Base-by-base conservation (phyloP, 202 grass and related monocot species). In the Schoenoplectus tabernaemontani region DNA sequence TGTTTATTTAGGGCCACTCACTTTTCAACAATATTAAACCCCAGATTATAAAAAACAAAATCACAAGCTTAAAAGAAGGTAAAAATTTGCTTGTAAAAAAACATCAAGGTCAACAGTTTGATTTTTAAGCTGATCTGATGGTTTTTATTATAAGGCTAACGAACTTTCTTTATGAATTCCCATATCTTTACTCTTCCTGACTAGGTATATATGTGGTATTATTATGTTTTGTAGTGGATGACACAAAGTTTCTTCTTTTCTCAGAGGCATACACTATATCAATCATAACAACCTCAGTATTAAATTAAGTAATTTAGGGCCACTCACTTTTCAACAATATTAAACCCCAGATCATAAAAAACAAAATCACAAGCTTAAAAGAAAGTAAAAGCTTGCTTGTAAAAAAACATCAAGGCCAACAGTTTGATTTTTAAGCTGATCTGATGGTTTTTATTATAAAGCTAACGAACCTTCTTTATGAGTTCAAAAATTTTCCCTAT, bases 241-340 rank as follows among this genome's bases (percentile, higher is more conserved):
- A 7, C 48, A 44, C 24, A 39, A 56, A 7, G 1, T 3, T 33
- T 50, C 20, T 26, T 74, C 9, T 8, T 36, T 74, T 54, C 47
- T 30, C 43, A 79, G 59, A 4, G 34, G 12, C 44, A 15, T 42
- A 23, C 51, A 2, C 30, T 4, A 42, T 78, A 54, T 53, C 56
- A 87, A 54, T 69, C 22, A 68, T 48, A 54, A 63, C 59, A 72
- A 53, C 46, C 24, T 54, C 28, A 75, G 70, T 34, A 16, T 75
- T 54, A 19, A 66, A 16, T 38, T 0, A 69, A 79, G 41, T n/a
- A n/a, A 30, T 30, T 72, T 9, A 19, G 63, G 23, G 44, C 22
- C 13, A 47, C 22, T 48, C 10, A 72, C 8, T 32, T 42, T 74
- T 74, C 70, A 50, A n/a, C 15, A 53, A 54, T 24, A 12, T 19